Evolutionary conservation across 164 flowering plant species (phyloP).

Genomic region (Nelumbo lutea): DNA sequence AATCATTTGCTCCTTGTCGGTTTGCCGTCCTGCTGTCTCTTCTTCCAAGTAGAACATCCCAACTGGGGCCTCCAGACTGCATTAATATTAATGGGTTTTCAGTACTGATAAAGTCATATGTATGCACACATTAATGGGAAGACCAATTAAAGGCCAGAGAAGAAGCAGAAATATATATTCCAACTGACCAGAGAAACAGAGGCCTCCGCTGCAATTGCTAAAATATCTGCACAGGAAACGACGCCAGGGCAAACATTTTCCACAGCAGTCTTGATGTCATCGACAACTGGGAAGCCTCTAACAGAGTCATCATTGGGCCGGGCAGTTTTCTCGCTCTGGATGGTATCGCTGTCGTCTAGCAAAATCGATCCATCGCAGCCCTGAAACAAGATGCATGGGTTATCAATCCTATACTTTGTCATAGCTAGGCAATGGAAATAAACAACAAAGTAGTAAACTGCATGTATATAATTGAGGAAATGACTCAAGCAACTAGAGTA

Average conservation of each 20-base stretch:
- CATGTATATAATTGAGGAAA: background rate
- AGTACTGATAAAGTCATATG: too few species aligned
- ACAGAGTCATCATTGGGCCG: slow-evolving; percentile 17
- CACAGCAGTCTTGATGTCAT: slow-evolving; percentile 26
- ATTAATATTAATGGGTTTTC: background rate
- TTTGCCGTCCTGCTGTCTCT: slow-evolving; percentile 37
- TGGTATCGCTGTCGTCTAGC: slow-evolving; percentile 9
- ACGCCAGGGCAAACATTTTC: slow-evolving; percentile 33
- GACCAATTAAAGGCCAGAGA: too few species aligned
- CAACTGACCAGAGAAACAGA: slow-evolving; percentile 25
- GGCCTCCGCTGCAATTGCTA: slow-evolving; percentile 26
- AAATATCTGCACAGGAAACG: slow-evolving; percentile 42
- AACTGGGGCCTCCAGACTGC: slow-evolving; percentile 27
- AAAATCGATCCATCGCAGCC: slow-evolving; percentile 28
- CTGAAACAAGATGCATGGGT: slow-evolving; percentile 5
- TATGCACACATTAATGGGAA: too few species aligned
- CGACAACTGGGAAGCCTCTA: slow-evolving; percentile 25
- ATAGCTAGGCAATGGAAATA: background rate
- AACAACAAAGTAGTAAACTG: too few species aligned
- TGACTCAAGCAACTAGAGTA: background rate
- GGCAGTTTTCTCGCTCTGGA: slow-evolving; percentile 19
- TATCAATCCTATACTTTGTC: too few species aligned
- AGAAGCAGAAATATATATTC: too few species aligned
- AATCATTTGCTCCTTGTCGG: slow-evolving; percentile 21
- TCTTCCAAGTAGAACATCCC: slow-evolving; percentile 33